A percentile compares a stretch with the other conserved stretches of the same genome.
Evolutionary conservation across 1,139 yeast genomes (phyloP).

Genomic region (Pneumocystis jirovecii): DNA sequence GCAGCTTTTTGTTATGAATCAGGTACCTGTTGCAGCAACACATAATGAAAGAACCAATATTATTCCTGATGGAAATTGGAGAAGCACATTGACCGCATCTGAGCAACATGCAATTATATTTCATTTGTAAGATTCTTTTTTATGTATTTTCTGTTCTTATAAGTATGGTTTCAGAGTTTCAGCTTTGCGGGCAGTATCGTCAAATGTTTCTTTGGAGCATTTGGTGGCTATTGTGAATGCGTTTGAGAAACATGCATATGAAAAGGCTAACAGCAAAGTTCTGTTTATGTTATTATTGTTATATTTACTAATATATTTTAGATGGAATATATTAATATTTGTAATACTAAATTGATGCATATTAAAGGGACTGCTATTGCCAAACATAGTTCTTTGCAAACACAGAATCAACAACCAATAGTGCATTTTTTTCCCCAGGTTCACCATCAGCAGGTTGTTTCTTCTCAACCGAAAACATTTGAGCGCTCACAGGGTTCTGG

Average conservation of each 20-base stretch:
- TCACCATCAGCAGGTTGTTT: not conserved
- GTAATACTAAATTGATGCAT: not conserved
- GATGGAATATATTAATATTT: not conserved
- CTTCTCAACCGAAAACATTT: not conserved
- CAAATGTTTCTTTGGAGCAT: not conserved
- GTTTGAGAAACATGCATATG: not conserved
- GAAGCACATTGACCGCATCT: not conserved
- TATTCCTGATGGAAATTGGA: not conserved
- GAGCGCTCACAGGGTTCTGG: not conserved
- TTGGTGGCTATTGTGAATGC: not conserved
- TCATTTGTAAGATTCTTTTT: not conserved
- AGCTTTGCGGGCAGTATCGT: not conserved
- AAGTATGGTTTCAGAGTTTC: not conserved
- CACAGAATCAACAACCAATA: not conserved
- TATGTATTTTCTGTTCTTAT: not conserved
- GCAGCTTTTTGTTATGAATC: not conserved
- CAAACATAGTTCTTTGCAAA: not conserved
- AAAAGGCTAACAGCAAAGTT: not conserved
- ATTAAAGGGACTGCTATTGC: not conserved
- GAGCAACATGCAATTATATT: not conserved
- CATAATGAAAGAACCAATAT: not conserved
- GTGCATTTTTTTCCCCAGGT: not conserved
- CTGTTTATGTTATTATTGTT: not conserved
- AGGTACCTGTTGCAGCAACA: not conserved
- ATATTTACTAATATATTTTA: not conserved